These are phyloP conservation scores for Debaryomyces tyrocola DNA, from an alignment of 805 yeast species.

Conservation along the genomic window DNA sequence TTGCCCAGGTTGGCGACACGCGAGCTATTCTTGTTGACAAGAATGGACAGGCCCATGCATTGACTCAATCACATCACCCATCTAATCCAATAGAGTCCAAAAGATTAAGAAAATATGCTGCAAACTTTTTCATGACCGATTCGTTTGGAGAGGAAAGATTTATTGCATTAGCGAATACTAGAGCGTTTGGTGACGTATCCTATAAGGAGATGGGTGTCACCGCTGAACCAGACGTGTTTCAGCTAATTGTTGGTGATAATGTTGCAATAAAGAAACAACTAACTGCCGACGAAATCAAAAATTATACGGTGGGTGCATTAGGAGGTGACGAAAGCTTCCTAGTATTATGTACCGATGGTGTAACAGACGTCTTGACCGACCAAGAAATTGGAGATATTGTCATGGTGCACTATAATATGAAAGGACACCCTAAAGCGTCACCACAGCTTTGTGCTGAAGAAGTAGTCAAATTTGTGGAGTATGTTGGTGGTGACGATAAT, in stretches of 20 bases:
- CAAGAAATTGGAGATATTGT: slow-evolving; percentile 90
- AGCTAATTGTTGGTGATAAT: slow-evolving; percentile 63
- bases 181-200: slow-evolving; percentile 86
- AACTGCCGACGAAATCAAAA: slow-evolving; percentile 32
- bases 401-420: slow-evolving; percentile 61
- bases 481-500: slow-evolving; percentile 90
- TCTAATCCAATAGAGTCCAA: slow-evolving; percentile 74
- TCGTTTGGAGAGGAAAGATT: slow-evolving; percentile 92
- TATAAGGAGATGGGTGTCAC: slow-evolving; percentile 84
- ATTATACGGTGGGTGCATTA: slow-evolving; percentile 41
- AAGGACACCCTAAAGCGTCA: slow-evolving; percentile 69
- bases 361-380: slow-evolving; percentile 75
- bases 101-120: slow-evolving; percentile 62
- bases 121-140: slow-evolving; percentile 71
- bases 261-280: slow-evolving; percentile 36
- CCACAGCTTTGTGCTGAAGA: slow-evolving; percentile 88
- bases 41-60: slow-evolving; percentile 72
- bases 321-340: slow-evolving; percentile 90
- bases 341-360: slow-evolving; percentile 85
- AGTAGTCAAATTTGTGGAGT: slow-evolving; percentile 78
- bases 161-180: slow-evolving; percentile 81
- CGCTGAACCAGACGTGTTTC: slow-evolving; percentile 87
- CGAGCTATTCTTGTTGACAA: slow-evolving; percentile 82
- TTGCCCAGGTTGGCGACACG: slow-evolving; percentile 94
- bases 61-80: slow-evolving; percentile 86